Conservation (phyloP, 2,329 filamentous ascomycete species). For the Karstenula rhodostoma region DNA sequence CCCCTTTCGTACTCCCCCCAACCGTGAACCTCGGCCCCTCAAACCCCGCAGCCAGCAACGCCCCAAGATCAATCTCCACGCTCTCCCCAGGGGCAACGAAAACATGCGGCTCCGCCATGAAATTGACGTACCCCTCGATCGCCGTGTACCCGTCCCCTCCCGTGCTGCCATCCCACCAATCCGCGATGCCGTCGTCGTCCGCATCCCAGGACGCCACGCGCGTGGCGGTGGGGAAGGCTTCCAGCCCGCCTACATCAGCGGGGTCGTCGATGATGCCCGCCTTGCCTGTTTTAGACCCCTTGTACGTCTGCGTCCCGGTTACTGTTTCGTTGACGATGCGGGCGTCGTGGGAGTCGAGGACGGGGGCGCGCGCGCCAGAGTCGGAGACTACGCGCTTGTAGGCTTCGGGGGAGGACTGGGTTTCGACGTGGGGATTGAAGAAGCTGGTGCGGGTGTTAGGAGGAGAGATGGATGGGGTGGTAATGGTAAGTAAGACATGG, state of each 20-base stretch:
- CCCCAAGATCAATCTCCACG: slow-evolving; percentile 34
- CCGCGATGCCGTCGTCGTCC: slow-evolving; percentile 45
- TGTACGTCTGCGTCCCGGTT: slow-evolving; percentile 39
- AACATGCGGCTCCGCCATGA: slow-evolving; percentile 46
- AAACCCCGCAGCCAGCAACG: slow-evolving; percentile 26
- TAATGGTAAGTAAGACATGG: background rate
- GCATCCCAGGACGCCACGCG: slow-evolving; percentile 42
- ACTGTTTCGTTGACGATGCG: slow-evolving; percentile 46
- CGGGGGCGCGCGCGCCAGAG: slow-evolving; percentile 41
- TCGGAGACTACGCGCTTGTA: slow-evolving; percentile 49
- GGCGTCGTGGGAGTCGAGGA: slow-evolving; percentile 43
- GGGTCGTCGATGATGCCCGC: slow-evolving; percentile 47
- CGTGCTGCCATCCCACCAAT: slow-evolving; percentile 48
- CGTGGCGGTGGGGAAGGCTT: slow-evolving; percentile 39
- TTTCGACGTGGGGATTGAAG: slow-evolving; percentile 41
- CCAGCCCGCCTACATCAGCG: slow-evolving; percentile 45
- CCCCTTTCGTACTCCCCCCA: slow-evolving; percentile 20
- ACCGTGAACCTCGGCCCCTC: slow-evolving; percentile 20
- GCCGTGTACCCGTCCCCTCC: slow-evolving; percentile 43
- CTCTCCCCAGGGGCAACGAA: slow-evolving; percentile 37
- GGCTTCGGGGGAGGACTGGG: slow-evolving; percentile 42
- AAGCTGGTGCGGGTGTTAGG: slow-evolving; percentile 21
- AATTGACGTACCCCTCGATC: slow-evolving; percentile 48
- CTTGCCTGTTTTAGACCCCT: slow-evolving; percentile 39
- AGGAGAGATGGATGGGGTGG: background rate